These are phyloP conservation scores for Bidens hawaiensis DNA, from an alignment of 140 eudicot species.

Conservation along the genomic window DNA sequence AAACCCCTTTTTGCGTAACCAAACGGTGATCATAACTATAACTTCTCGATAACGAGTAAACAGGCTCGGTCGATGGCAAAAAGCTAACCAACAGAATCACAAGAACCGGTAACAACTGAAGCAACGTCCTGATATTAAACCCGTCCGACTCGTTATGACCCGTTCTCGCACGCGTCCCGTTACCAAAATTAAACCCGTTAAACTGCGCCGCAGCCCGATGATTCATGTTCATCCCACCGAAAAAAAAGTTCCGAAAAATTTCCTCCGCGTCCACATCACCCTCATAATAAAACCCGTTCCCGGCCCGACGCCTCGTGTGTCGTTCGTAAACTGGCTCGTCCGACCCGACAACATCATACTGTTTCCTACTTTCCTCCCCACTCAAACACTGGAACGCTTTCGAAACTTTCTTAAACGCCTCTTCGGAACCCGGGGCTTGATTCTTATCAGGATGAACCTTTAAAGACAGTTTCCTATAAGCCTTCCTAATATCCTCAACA, in stretches of 20 bases:
- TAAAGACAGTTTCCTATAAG: slow-evolving; percentile 62
- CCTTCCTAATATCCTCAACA: slow-evolving; percentile 66
- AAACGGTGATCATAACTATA: slow-evolving; percentile 29
- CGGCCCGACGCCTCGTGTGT: slow-evolving; percentile 25
- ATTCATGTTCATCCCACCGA: slow-evolving; percentile 60
- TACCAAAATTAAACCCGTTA: slow-evolving; percentile 48
- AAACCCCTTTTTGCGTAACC: slow-evolving; percentile 49
- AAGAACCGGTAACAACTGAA: slow-evolving; percentile 51
- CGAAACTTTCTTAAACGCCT: slow-evolving; percentile 65
- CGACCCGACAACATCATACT: slow-evolving; percentile 53
- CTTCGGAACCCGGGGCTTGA: slow-evolving; percentile 70
- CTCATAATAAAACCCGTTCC: slow-evolving; percentile 46
- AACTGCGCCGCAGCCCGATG: slow-evolving; percentile 42
- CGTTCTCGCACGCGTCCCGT: slow-evolving; percentile 41
- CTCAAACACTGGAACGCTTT: slow-evolving; percentile 75
- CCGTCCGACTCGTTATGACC: slow-evolving; percentile 34
- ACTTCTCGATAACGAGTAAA: slow-evolving; percentile 41
- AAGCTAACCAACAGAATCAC: slow-evolving; percentile 43
- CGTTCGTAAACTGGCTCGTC: slow-evolving; percentile 47
- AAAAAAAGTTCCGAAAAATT: slow-evolving; percentile 68
- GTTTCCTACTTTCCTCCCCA: slow-evolving; percentile 42
- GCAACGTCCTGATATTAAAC: slow-evolving; percentile 25
- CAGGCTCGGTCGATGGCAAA: slow-evolving; percentile 56
- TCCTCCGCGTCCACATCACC: slow-evolving; percentile 60
- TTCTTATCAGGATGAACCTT: slow-evolving; percentile 89